Evolutionary conservation across 192 early-diverging fungal genomes (phyloP).

Genomic region (Podila minutissima): DNA sequence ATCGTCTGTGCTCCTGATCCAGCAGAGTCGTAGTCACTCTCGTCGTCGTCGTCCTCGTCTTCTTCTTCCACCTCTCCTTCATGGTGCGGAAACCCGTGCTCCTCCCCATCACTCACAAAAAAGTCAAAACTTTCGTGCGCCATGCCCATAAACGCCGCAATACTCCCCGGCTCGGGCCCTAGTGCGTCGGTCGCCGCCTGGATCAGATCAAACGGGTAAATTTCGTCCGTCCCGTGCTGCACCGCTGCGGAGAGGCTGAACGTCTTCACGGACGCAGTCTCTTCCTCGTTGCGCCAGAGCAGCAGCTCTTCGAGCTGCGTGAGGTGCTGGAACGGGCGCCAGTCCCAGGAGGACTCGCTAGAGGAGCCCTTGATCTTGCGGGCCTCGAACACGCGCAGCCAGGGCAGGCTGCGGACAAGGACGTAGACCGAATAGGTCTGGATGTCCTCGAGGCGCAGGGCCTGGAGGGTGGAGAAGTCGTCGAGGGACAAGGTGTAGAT

Average conservation of each 20-base stretch:
- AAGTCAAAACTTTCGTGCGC: not conserved
- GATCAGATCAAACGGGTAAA: slow-evolving; percentile 9
- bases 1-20: no score
- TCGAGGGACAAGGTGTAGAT: slow-evolving; percentile 26
- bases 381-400: slow-evolving; percentile 33
- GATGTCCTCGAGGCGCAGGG: slow-evolving; percentile 23
- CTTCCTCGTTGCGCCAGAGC: slow-evolving; percentile 34
- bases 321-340: slow-evolving; percentile 25
- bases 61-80: no score
- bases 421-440: slow-evolving; percentile 35
- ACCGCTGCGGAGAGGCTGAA: slow-evolving; percentile 23
- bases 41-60: no score
- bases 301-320: slow-evolving; percentile 17
- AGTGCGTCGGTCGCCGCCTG: slow-evolving; percentile 11
- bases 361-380: slow-evolving; percentile 23
- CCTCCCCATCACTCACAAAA: no score
- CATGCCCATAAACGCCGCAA: slow-evolving; percentile 6
- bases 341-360: slow-evolving; percentile 27
- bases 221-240: slow-evolving; percentile 16
- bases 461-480: slow-evolving; percentile 9
- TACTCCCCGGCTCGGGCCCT: slow-evolving; percentile 9
- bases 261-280: slow-evolving; percentile 3
- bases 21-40: no score
- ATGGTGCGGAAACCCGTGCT: no score
- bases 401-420: slow-evolving; percentile 22